These are phyloP conservation scores for Rhodotorula sp. DNA, from an alignment of 1,284 basidiomycete species.

Conservation along the genomic window DNA sequence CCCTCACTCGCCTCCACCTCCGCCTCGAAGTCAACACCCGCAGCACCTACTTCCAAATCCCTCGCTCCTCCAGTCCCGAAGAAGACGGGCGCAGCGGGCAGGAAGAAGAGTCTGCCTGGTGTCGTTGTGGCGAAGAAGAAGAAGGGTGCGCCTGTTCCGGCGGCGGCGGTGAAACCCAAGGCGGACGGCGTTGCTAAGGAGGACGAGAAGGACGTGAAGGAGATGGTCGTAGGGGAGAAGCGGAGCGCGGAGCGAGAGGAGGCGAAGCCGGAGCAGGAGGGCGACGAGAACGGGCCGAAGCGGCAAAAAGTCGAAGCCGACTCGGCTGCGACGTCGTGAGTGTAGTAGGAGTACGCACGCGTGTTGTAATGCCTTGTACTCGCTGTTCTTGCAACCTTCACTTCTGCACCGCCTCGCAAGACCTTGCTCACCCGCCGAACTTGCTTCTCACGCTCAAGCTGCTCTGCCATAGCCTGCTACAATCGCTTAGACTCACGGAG, in stretches of 20 bases:
- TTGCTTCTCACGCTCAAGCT: too few species aligned
- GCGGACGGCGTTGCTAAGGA: background rate
- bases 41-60: background rate
- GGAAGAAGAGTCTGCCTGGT: constrained; percentile 22
- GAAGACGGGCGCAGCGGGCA: constrained; percentile 1
- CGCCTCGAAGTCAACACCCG: background rate
- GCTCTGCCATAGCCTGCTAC: too few species aligned
- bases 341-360: too few species aligned
- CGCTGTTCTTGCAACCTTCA: too few species aligned
- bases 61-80: background rate
- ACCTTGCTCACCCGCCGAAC: too few species aligned
- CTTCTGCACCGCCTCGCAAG: too few species aligned
- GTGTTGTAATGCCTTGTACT: too few species aligned
- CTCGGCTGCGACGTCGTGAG: too few species aligned
- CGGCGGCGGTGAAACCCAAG: background rate
- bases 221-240: background rate
- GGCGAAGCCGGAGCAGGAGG: background rate
- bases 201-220: background rate
- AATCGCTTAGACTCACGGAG: too few species aligned
- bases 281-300: background rate
- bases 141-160: background rate
- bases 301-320: constrained; percentile 4
- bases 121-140: constrained; percentile 27
- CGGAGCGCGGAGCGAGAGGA: background rate
- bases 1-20: constrained; percentile 3